Base-by-base conservation (phyloP, 2,329 filamentous ascomycete species). In the Colletotrichum ledebouriae region DNA sequence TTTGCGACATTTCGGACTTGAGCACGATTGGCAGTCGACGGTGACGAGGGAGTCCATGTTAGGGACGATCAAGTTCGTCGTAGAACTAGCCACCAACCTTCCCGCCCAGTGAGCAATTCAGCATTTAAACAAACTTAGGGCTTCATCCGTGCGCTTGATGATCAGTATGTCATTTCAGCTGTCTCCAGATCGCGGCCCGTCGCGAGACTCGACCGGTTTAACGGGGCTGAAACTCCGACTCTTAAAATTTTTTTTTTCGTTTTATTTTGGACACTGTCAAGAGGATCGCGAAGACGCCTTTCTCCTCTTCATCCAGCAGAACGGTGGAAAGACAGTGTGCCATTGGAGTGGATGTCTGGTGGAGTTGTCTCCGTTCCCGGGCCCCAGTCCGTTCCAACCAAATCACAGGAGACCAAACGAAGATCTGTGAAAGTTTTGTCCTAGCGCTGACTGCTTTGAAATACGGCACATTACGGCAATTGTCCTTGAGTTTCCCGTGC, bases 381-480 rank as follows among this genome's bases (percentile, higher is more conserved):
- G 25, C 46, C 61, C 64, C n/a, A n/a, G 50, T 57, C 34, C 42
- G 46, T 58, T 17, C 53, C 59, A 53, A 13, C 22, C 13, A 42
- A 44, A 46, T 13, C 22, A 22, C 39, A 25, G 20, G n/a, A 34
- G 25, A 39, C 46, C 44, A 25, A 44, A 9, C 46, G 59, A 58
- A 58, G 44, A 64, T 59, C 52, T 34, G 15, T 39, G 53, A 52
- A 42, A 7, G 33, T 42, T 67, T 46, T 10, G 25, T 67, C 42
- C 44, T 52, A 57, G 59, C 46, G 42, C 37, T 62, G 17, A 4
- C 25, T 22, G 25, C 25, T 4, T 33, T 56, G 9, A 9, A 42
- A 62, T 56, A 33, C 44, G 56, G 25, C 25, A 25, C 25, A 25
- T 25, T 39, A n/a, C 22, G 17, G 17, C 34, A 41, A 34, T 17